Evolutionary conservation across 1,284 basidiomycete genomes (phyloP).

Genomic region (Puccinia triticina): DNA sequence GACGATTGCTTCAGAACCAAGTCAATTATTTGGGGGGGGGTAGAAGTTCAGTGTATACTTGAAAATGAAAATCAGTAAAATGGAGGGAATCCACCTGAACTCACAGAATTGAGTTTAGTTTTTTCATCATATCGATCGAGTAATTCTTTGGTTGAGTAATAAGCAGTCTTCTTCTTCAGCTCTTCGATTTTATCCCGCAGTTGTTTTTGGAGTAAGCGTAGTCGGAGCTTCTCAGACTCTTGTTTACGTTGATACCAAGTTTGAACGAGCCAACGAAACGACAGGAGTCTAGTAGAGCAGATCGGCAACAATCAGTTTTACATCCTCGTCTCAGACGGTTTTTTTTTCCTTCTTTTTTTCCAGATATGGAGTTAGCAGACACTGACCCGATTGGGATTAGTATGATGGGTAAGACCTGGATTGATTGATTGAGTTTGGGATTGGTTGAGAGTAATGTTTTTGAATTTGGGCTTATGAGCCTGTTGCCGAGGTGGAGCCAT

Average conservation of each 20-base stretch:
- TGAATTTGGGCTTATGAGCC: constrained; percentile 47
- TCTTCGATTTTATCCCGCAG: constrained; percentile 85
- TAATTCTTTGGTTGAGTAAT: constrained; percentile 84
- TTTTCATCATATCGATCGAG: constrained; percentile 85
- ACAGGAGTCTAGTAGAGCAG: constrained; percentile 69
- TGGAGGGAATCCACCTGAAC: constrained; percentile 51
- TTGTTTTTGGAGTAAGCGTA: constrained; percentile 54
- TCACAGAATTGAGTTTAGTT: constrained; percentile 55
- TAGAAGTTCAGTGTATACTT: not conserved
- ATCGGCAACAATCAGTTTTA: too few relatives aligned
- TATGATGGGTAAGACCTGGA: constrained; percentile 27
- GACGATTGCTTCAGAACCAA: not conserved
- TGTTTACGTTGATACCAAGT: constrained; percentile 84
- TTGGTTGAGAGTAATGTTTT: constrained; percentile 55
- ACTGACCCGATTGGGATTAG: constrained; percentile 73
- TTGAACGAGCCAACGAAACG: constrained; percentile 78
- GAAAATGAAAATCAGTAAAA: constrained; percentile 14
- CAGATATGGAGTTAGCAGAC: not conserved
- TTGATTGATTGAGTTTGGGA: constrained; percentile 16
- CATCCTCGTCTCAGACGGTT: not conserved
- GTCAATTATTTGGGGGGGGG: not conserved
- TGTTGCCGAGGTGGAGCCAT: constrained; percentile 53
- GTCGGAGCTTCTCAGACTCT: constrained; percentile 67
- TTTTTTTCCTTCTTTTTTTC: not conserved
- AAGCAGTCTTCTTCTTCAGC: constrained; percentile 96